A percentile compares a stretch with the other conserved stretches of the same genome.
phyloP scores from a whole-genome alignment of 2,329 filamentous ascomycete genomes.

The Bipolaris bicolor region DNA sequence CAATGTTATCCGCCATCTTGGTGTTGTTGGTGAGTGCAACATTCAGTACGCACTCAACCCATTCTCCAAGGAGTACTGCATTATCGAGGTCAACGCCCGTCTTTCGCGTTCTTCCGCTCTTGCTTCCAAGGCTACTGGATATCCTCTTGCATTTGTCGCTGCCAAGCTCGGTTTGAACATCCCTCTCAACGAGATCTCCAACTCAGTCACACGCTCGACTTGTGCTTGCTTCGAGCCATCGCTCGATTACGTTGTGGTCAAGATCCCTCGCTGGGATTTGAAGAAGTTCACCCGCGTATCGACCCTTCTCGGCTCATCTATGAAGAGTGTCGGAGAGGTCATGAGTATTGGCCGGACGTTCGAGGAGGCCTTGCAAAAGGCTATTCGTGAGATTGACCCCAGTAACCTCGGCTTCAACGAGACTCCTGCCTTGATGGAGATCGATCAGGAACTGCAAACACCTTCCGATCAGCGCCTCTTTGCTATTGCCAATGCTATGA shows the following conservation, averaged over 20 bases:
- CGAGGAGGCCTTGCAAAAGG: slow-evolving; percentile 98
- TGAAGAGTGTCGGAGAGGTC: slow-evolving; percentile 99
- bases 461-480: slow-evolving; percentile 97
- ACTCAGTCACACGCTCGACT: slow-evolving; percentile 93
- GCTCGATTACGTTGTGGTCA: slow-evolving; percentile 96
- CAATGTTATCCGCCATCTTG: slow-evolving; percentile 95
- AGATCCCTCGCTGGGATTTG: slow-evolving; percentile 98
- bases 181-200: slow-evolving; percentile 93
- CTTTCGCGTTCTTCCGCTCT: slow-evolving; percentile 93
- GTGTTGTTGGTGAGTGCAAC: slow-evolving; percentile 98
- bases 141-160: slow-evolving; percentile 93
- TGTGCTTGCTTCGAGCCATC: slow-evolving; percentile 99
- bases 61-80: slow-evolving; percentile 94
- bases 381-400: slow-evolving; percentile 92
- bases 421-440: slow-evolving; percentile 84
- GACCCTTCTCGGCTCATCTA: slow-evolving; percentile 92
- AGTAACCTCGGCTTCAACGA: slow-evolving; percentile 95
- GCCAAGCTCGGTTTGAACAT: slow-evolving; percentile 96
- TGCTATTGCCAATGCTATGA: slow-evolving; percentile 97
- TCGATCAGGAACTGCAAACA: slow-evolving; percentile 94
- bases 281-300: slow-evolving; percentile 99
- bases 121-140: slow-evolving; percentile 96
- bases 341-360: slow-evolving; percentile 98
- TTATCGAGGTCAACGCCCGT: slow-evolving; percentile 98
- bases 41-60: slow-evolving; percentile 98